Evolutionary conservation across 140 eudicot species (phyloP).

Genomic region (Oenanthe javanica): DNA sequence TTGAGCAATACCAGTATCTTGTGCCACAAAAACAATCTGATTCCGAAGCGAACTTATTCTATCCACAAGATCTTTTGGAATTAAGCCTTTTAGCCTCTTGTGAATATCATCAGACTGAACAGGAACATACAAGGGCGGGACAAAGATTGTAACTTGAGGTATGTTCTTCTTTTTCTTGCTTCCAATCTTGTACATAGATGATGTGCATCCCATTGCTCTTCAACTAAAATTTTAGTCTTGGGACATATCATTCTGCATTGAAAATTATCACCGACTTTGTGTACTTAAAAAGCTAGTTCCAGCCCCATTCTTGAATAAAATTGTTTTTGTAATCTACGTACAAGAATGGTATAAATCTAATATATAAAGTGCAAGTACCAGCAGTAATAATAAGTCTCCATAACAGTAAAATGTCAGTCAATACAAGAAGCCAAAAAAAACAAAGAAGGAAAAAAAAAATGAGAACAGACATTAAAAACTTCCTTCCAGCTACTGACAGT

Average conservation of each 20-base stretch:
- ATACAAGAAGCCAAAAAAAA: not conserved
- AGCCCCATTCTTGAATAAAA: not conserved
- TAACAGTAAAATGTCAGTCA: too few species aligned
- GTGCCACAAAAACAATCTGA: conserved; percentile 54
- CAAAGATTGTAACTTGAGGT: conserved; percentile 57
- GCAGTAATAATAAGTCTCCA: too few species aligned
- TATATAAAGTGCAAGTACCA: too few species aligned
- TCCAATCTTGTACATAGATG: conserved; percentile 39
- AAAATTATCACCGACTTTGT: not conserved
- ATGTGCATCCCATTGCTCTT: conserved; percentile 69
- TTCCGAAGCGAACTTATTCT: conserved; percentile 45
- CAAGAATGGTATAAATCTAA: not conserved
- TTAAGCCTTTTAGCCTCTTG: conserved; percentile 46
- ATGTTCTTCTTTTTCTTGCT: conserved; percentile 44
- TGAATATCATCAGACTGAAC: conserved; percentile 27
- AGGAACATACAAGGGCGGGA: conserved; percentile 59
- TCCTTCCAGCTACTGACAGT: not conserved
- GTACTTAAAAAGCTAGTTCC: not conserved
- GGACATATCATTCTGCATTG: conserved; percentile 18
- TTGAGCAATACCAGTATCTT: conserved; percentile 47
- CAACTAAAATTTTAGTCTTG: not conserved
- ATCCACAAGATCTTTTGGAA: conserved; percentile 59
- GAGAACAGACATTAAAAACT: not conserved
- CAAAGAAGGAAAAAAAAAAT: not conserved
- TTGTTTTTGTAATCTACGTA: not conserved